These are phyloP conservation scores for Irpex lacteus DNA, from an alignment of 1,284 basidiomycete genomes.

Conservation along the genomic window DNA sequence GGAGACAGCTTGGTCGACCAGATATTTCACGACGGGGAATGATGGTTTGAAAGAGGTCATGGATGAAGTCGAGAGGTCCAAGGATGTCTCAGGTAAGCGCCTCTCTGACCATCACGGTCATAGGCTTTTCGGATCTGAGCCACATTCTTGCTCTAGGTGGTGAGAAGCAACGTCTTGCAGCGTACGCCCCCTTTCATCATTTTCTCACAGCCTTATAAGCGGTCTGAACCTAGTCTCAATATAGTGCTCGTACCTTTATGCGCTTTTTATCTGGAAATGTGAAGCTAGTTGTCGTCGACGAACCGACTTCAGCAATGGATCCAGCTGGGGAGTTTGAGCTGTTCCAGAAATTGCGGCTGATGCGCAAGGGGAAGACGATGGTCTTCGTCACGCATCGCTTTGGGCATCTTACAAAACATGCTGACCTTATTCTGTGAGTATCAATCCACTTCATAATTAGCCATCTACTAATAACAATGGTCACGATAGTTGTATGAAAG, in stretches of 20 bases:
- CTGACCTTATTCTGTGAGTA: slow-evolving; percentile 59
- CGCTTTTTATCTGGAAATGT: not conserved
- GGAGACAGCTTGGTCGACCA: not conserved
- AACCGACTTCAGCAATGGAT: slow-evolving; percentile 4
- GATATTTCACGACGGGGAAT: not conserved
- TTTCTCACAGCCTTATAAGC: not conserved
- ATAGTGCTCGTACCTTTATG: slow-evolving; percentile 8
- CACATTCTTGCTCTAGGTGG: not conserved
- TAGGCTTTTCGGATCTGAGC: not conserved
- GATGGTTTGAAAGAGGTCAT: slow-evolving; percentile 1
- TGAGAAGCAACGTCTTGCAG: slow-evolving; percentile 7
- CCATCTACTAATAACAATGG: not conserved
- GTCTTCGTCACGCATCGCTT: slow-evolving; percentile 69
- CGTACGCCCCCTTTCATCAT: not conserved
- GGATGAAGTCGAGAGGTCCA: not conserved
- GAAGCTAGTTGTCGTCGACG: slow-evolving; percentile 5
- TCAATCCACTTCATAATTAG: not conserved
- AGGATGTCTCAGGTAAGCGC: not conserved
- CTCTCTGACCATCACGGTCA: not conserved
- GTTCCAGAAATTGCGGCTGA: slow-evolving; percentile 54
- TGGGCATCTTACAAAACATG: slow-evolving; percentile 63
- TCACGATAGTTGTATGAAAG: slow-evolving; percentile 53
- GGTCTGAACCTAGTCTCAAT: not conserved
- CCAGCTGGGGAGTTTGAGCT: slow-evolving; percentile 41
- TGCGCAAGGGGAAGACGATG: slow-evolving; percentile 69